Conservation (phyloP, 352 stramenopile species). For the Phytophthora pistaciae region DNA sequence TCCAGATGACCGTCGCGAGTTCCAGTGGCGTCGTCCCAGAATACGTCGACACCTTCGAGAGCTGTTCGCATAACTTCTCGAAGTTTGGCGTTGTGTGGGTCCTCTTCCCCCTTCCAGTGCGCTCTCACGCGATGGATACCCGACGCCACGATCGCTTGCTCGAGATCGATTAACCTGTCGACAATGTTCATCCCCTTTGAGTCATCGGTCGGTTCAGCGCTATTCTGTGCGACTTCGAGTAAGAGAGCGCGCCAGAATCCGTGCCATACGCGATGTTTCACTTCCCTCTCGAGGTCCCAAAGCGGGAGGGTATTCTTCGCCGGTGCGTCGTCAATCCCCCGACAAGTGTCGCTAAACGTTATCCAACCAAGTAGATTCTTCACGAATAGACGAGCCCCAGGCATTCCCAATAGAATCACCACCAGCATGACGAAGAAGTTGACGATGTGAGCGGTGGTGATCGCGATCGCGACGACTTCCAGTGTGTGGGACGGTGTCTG, state of each 20-base stretch:
- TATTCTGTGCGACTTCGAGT: conserved; percentile 15
- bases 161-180: conserved; percentile 32
- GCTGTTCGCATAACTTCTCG: conserved; percentile 25
- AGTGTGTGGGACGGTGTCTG: conserved; percentile 9
- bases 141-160: conserved; percentile 33
- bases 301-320: conserved; percentile 26
- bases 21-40: conserved; percentile 35
- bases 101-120: conserved; percentile 39
- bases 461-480: conserved; percentile 28
- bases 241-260: conserved; percentile 49
- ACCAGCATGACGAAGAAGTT: conserved; percentile 35
- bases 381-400: conserved; percentile 23
- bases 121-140: conserved; percentile 37
- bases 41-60: conserved; percentile 58
- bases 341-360: conserved; percentile 51
- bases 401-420: conserved; percentile 46
- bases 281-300: conserved; percentile 51
- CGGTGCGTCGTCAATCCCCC: conserved; percentile 36
- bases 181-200: conserved; percentile 15
- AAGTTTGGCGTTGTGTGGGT: conserved; percentile 30
- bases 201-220: not conserved
- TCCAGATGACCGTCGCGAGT: conserved; percentile 40
- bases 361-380: conserved; percentile 40
- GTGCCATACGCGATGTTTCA: conserved; percentile 56
- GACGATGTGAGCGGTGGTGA: conserved; percentile 45